Evolutionary conservation across 2,329 filamentous ascomycete genomes (phyloP).

Genomic region (Xylaria sp.): DNA sequence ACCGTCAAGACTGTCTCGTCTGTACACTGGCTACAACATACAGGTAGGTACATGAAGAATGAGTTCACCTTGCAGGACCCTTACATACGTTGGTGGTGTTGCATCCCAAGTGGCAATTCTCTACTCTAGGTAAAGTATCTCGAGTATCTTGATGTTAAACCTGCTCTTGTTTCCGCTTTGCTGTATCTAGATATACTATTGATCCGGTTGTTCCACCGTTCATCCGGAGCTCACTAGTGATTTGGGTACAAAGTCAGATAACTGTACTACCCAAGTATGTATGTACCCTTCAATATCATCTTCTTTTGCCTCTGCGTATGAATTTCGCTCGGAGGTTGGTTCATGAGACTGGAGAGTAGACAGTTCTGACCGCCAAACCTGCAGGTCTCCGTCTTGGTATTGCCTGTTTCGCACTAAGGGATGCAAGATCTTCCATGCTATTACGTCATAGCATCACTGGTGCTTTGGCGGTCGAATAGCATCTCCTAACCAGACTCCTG

Average conservation of each 20-base stretch:
- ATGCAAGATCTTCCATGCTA: constrained; percentile 19
- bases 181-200: neutral
- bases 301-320: neutral
- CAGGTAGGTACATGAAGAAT: neutral
- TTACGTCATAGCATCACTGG: constrained; percentile 23
- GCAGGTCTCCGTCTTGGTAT: constrained; percentile 9
- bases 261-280: too few species aligned
- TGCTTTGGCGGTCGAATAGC: constrained; percentile 11
- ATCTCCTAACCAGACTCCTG: neutral
- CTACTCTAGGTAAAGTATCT: neutral
- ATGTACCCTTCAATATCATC: neutral
- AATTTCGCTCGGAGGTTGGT: neutral
- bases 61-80: constrained; percentile 2
- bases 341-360: neutral
- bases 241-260: neutral
- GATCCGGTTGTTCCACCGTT: neutral
- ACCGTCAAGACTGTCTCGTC: too few species aligned
- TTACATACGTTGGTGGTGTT: neutral
- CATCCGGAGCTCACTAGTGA: too few species aligned
- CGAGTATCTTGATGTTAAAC: neutral
- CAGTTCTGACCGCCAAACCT: neutral
- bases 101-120: neutral
- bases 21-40: too few species aligned
- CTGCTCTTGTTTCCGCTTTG: neutral
- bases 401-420: constrained; percentile 14